phyloP scores from a whole-genome alignment of 2,329 filamentous ascomycete species.

The Exserohilum rostratum region DNA sequence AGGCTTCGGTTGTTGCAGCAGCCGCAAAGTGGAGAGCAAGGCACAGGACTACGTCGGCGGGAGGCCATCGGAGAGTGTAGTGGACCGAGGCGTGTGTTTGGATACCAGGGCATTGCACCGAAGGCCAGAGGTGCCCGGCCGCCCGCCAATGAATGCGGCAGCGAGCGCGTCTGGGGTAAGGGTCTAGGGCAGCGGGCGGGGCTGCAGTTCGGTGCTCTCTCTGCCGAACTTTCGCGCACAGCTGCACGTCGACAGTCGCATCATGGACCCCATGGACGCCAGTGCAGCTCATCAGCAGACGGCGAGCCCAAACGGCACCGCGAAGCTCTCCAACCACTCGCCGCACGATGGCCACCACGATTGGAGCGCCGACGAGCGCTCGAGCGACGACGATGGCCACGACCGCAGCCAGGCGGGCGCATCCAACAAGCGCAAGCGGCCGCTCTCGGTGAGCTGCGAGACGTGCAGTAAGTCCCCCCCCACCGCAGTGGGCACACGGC shows the following conservation, averaged over 20 bases:
- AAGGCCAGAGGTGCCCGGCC: background rate
- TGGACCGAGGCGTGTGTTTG: conserved; percentile 10
- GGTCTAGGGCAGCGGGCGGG: conserved; percentile 26
- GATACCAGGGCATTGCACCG: conserved; percentile 5
- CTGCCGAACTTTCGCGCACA: conserved; percentile 24
- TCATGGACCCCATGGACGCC: conserved; percentile 39
- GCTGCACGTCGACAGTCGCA: conserved; percentile 30
- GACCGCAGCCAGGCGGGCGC: conserved; percentile 43
- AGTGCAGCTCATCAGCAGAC: conserved; percentile 32
- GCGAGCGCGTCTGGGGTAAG: conserved; percentile 20
- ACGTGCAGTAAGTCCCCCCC: conserved; percentile 44
- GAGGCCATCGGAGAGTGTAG: conserved; percentile 10
- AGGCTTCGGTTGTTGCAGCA: conserved; percentile 13
- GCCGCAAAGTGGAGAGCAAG: conserved; percentile 27
- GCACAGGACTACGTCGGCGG: conserved; percentile 15
- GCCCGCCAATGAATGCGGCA: conserved; percentile 24
- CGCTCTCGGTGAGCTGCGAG: conserved; percentile 66
- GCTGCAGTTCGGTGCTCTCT: conserved; percentile 25
- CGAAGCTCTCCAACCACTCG: conserved; percentile 44
- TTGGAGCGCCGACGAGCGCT: conserved; percentile 46
- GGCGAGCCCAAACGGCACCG: conserved; percentile 38
- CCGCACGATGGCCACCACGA: conserved; percentile 43
- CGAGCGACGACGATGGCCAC: conserved; percentile 50
- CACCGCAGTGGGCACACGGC: background rate
- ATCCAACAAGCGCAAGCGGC: conserved; percentile 56